Conservation (phyloP, 768 basidiomycete species). For the Chalciporus chontae region DNA sequence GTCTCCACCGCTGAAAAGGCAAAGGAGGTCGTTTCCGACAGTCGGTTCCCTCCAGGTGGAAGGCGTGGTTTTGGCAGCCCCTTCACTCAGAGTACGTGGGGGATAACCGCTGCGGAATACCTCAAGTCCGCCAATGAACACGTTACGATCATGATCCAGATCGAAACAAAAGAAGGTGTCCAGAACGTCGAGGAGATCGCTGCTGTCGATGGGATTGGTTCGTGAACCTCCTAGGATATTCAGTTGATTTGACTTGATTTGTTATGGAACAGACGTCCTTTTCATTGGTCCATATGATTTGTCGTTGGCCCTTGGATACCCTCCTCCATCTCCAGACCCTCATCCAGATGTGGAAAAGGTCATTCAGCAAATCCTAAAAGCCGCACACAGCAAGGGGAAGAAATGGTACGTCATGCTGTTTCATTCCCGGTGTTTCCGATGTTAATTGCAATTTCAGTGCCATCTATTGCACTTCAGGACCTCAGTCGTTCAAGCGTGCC, state of each 20-base stretch:
- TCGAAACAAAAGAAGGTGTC: slow-evolving; percentile 60
- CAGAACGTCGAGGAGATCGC: slow-evolving; percentile 59
- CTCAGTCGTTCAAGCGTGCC: slow-evolving; percentile 41
- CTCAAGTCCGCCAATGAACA: slow-evolving; percentile 52
- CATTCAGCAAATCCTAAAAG: slow-evolving; percentile 51
- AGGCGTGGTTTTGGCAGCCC: slow-evolving; percentile 64
- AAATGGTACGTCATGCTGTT: slow-evolving; percentile 49
- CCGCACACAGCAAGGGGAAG: slow-evolving; percentile 52
- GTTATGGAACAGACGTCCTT: slow-evolving; percentile 38
- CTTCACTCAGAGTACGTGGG: slow-evolving; percentile 59
- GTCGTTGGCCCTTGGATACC: slow-evolving; percentile 58
- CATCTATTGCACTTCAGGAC: slow-evolving; percentile 45
- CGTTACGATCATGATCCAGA: slow-evolving; percentile 60
- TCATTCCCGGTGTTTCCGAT: too few relatives aligned
- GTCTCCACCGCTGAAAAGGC: slow-evolving; percentile 58
- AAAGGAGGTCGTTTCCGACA: slow-evolving; percentile 50
- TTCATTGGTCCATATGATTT: slow-evolving; percentile 71
- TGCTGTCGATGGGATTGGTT: slow-evolving; percentile 59
- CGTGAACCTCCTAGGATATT: slow-evolving; percentile 11
- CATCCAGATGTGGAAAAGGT: slow-evolving; percentile 60
- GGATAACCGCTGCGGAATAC: slow-evolving; percentile 49
- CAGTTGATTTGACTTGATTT: neutral
- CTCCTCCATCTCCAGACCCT: slow-evolving; percentile 59
- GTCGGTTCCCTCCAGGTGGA: slow-evolving; percentile 60
- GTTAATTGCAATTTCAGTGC: slow-evolving; percentile 32